Percentiles rank a stretch among this genome's conserved stretches.
Evolutionary conservation across 257 asterid genomes (phyloP).

Genomic region (Rubia yunnanensis): DNA sequence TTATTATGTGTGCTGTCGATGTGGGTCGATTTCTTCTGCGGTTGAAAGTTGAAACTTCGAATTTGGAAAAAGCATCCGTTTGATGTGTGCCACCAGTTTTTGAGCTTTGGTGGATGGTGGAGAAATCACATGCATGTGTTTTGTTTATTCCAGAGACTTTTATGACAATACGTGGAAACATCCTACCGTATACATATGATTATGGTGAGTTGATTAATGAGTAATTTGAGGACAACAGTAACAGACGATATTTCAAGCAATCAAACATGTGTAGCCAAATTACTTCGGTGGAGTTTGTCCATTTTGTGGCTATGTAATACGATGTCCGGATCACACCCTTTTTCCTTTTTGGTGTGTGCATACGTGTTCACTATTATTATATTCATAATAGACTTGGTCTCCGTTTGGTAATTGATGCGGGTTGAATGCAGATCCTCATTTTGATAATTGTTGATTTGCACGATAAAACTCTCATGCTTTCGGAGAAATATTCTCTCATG

Average conservation of each 20-base stretch:
- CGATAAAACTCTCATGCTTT: too few species aligned
- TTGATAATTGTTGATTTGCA: too few species aligned
- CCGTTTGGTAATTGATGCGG: too few species aligned
- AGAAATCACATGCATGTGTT: constrained; percentile 1
- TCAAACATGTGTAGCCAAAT: not conserved
- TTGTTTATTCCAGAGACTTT: not conserved
- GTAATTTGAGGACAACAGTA: not conserved
- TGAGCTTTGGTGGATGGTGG: constrained; percentile 4
- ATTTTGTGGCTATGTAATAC: too few species aligned
- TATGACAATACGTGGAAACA: not conserved
- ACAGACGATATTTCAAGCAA: not conserved
- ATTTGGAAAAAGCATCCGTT: not conserved
- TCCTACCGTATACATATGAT: not conserved
- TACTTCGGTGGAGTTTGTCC: too few species aligned
- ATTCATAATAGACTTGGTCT: too few species aligned
- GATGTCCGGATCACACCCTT: too few species aligned
- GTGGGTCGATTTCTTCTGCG: constrained; percentile 9
- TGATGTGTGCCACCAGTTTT: constrained; percentile 7
- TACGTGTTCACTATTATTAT: too few species aligned
- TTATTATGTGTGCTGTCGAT: constrained; percentile 9
- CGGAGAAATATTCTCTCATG: too few species aligned
- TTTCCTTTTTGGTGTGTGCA: too few species aligned
- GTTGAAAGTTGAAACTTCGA: constrained; percentile 12
- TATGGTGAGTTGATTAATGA: not conserved
- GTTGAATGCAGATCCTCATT: too few species aligned